A percentile compares a stretch with the other conserved stretches of the same genome.
phyloP scores from a whole-genome alignment of 108 stramenopile genomes.

The Aurantiochytrium sp. region DNA sequence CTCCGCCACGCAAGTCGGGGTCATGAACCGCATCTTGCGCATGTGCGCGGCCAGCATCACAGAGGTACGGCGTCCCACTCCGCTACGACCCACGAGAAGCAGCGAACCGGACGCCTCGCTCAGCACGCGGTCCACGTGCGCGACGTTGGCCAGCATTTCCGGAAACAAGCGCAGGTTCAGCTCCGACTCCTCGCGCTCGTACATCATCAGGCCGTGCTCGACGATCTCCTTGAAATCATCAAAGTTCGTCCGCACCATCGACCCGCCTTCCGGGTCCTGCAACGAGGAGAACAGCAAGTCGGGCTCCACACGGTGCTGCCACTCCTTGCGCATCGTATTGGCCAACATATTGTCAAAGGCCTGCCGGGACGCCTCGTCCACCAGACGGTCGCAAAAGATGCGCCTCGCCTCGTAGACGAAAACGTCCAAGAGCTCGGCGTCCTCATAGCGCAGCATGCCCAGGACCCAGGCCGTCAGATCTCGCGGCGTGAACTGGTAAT shows the following conservation, averaged over 20 bases:
- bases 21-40: conserved; percentile 42
- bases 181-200: conserved; percentile 59
- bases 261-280: not conserved
- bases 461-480: conserved; percentile 56
- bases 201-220: conserved; percentile 50
- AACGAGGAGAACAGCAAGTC: conserved; percentile 43
- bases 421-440: conserved; percentile 51
- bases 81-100: conserved; percentile 54
- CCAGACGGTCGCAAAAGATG: conserved; percentile 54
- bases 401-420: conserved; percentile 56
- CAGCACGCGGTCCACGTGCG: conserved; percentile 62
- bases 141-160: conserved; percentile 48
- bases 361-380: conserved; percentile 32
- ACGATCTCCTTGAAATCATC: conserved; percentile 46
- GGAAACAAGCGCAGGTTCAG: conserved; percentile 51
- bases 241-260: conserved; percentile 28
- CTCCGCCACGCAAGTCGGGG: conserved; percentile 39
- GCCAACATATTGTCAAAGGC: conserved; percentile 47
- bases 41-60: conserved; percentile 53
- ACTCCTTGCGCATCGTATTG: conserved; percentile 35
- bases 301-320: conserved; percentile 27
- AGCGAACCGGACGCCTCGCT: conserved; percentile 59
- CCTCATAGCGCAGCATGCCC: conserved; percentile 55
- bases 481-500: conserved; percentile 64
- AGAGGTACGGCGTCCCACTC: conserved; percentile 55